These are phyloP conservation scores for Boletus subparvulus DNA, from an alignment of 768 basidiomycete genomes.

Conservation along the genomic window DNA sequence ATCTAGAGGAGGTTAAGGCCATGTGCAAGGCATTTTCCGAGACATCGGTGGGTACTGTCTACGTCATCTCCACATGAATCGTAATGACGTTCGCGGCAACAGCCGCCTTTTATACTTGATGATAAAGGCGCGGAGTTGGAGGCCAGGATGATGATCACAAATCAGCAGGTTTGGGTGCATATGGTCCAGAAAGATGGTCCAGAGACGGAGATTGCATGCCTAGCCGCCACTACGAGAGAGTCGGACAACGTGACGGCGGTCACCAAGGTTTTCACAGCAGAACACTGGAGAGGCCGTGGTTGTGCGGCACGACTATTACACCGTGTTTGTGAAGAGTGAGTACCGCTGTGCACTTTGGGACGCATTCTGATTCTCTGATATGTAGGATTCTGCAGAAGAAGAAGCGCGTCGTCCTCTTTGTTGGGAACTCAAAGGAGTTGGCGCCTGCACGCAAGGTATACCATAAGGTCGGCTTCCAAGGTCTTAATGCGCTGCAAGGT, in stretches of 20 bases:
- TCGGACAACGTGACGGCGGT: conserved; percentile 57
- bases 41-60: conserved; percentile 49
- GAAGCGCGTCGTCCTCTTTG: conserved; percentile 52
- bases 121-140: conserved; percentile 45
- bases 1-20: conserved; percentile 37
- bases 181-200: conserved; percentile 30
- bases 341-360: conserved; percentile 3
- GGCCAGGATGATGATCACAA: conserved; percentile 47
- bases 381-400: conserved; percentile 36
- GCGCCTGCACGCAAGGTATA: conserved; percentile 21
- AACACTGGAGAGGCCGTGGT: conserved; percentile 48
- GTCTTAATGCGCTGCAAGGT: conserved; percentile 4
- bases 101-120: conserved; percentile 59
- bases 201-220: conserved; percentile 53
- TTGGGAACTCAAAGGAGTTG: conserved; percentile 39
- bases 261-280: conserved; percentile 69
- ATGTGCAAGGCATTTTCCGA: conserved; percentile 57
- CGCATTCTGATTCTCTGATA: conserved; percentile 12
- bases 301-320: conserved; percentile 64
- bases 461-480: conserved; percentile 22
- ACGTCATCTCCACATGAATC: neutral
- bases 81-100: neutral
- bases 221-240: conserved; percentile 67
- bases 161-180: conserved; percentile 60
- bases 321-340: conserved; percentile 55